phyloP scores from a whole-genome alignment of 768 basidiomycete genomes.

The Pleurotus sapidus region DNA sequence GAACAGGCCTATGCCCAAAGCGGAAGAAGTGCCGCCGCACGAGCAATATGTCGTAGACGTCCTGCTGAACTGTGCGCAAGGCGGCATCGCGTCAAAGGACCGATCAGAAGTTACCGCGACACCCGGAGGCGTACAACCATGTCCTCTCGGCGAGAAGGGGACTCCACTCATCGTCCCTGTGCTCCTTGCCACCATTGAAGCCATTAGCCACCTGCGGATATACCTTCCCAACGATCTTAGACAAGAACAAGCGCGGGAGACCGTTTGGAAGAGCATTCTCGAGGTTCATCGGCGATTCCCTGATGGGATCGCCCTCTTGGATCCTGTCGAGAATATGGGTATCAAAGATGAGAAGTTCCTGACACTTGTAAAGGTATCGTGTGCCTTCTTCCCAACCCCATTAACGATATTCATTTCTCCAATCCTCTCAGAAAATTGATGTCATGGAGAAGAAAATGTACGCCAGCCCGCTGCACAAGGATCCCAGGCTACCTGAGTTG shows the following conservation, averaged over 20 bases:
- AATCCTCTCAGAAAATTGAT: constrained; percentile 73
- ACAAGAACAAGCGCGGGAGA: constrained; percentile 70
- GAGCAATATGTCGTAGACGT: constrained; percentile 94
- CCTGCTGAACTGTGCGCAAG: constrained; percentile 74
- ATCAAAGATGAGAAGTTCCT: constrained; percentile 95
- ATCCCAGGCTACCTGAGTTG: constrained; percentile 73
- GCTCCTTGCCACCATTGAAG: constrained; percentile 80
- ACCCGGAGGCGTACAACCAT: constrained; percentile 75
- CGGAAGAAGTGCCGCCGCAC: constrained; percentile 75
- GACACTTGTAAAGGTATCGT: constrained; percentile 72
- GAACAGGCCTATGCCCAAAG: constrained; percentile 64
- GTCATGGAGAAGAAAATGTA: constrained; percentile 85
- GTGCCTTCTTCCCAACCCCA: neutral
- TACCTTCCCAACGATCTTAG: constrained; percentile 90
- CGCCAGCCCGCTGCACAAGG: constrained; percentile 73
- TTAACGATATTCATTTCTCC: neutral
- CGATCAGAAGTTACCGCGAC: constrained; percentile 51
- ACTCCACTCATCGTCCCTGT: constrained; percentile 86
- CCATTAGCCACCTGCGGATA: constrained; percentile 83
- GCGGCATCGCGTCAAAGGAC: constrained; percentile 59
- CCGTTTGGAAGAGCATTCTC: constrained; percentile 83
- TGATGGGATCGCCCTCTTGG: constrained; percentile 80
- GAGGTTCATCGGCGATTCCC: constrained; percentile 93
- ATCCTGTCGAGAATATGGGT: constrained; percentile 92
- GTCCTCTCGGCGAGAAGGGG: constrained; percentile 68